phyloP scores from a whole-genome alignment of 2,329 filamentous ascomycete genomes.

The Clonostachys chloroleuca region DNA sequence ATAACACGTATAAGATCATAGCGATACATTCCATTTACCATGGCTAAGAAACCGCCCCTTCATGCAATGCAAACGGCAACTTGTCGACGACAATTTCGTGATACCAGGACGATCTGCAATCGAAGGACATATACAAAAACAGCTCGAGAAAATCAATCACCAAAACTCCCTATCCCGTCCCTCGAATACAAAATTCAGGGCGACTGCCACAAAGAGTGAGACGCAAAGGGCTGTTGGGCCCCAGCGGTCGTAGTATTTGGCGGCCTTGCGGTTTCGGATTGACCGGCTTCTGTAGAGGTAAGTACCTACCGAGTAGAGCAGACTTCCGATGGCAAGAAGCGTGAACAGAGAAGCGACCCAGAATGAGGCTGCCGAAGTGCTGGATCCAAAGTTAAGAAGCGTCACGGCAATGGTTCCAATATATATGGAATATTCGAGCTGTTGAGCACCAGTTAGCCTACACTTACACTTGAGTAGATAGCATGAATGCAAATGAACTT shows the following conservation, averaged over 20 bases:
- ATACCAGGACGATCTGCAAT: not conserved
- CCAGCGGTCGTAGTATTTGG: slow-evolving; percentile 86
- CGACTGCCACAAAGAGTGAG: slow-evolving; percentile 69
- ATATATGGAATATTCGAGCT: slow-evolving; percentile 95
- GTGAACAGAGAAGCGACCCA: slow-evolving; percentile 76
- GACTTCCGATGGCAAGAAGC: slow-evolving; percentile 67
- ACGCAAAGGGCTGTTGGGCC: slow-evolving; percentile 76
- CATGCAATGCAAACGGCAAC: not conserved
- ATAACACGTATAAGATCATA: too few species aligned
- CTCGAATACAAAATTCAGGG: slow-evolving; percentile 76
- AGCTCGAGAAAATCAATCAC: slow-evolving; percentile 21
- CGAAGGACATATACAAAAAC: not conserved
- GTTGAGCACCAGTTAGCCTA: slow-evolving; percentile 1
- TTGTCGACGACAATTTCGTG: not conserved
- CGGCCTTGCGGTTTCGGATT: slow-evolving; percentile 78
- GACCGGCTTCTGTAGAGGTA: slow-evolving; percentile 86
- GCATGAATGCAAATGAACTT: slow-evolving; percentile 23
- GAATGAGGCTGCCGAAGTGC: slow-evolving; percentile 55
- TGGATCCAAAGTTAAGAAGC: slow-evolving; percentile 73
- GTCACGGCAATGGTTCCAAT: slow-evolving; percentile 83
- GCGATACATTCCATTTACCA: too few species aligned
- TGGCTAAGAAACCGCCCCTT: too few species aligned
- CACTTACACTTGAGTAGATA: not conserved
- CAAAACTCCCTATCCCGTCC: slow-evolving; percentile 56
- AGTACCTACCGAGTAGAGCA: slow-evolving; percentile 79